Evolutionary conservation across 2,329 filamentous ascomycete genomes (phyloP).

Genomic region (Ophiostoma tasmaniense): DNA sequence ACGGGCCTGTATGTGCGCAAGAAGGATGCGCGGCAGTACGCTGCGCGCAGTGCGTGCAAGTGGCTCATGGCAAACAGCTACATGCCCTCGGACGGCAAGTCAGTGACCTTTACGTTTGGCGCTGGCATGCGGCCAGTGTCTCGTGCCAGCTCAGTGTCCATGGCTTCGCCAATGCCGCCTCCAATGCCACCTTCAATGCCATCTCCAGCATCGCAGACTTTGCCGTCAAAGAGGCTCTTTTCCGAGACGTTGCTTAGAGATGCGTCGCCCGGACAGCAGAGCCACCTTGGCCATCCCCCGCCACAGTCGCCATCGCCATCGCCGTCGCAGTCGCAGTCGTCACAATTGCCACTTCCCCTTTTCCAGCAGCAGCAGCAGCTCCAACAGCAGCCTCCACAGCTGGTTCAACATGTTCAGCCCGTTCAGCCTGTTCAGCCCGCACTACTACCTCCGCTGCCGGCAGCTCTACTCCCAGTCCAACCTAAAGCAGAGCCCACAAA

Average conservation of each 20-base stretch:
- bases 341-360: background rate
- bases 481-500: background rate
- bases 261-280: background rate
- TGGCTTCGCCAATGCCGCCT: background rate
- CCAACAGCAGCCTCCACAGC: background rate
- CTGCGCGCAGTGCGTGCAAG: constrained; percentile 39
- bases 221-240: background rate
- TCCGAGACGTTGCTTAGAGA: background rate
- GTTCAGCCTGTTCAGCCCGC: background rate
- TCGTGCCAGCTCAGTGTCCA: background rate
- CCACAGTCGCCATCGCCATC: background rate
- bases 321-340: background rate
- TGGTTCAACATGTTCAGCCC: background rate
- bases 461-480: background rate
- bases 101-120: constrained; percentile 17
- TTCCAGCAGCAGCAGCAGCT: background rate
- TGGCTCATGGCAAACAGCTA: constrained; percentile 30
- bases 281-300: background rate
- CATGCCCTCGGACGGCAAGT: constrained; percentile 24
- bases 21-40: constrained; percentile 47
- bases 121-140: background rate
- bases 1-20: constrained; percentile 34
- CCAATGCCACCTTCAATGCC: background rate
- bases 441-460: background rate
- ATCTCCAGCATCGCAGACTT: background rate